These are phyloP conservation scores for Tulasnella sp. DNA, from an alignment of 768 basidiomycete genomes.

Conservation along the genomic window DNA sequence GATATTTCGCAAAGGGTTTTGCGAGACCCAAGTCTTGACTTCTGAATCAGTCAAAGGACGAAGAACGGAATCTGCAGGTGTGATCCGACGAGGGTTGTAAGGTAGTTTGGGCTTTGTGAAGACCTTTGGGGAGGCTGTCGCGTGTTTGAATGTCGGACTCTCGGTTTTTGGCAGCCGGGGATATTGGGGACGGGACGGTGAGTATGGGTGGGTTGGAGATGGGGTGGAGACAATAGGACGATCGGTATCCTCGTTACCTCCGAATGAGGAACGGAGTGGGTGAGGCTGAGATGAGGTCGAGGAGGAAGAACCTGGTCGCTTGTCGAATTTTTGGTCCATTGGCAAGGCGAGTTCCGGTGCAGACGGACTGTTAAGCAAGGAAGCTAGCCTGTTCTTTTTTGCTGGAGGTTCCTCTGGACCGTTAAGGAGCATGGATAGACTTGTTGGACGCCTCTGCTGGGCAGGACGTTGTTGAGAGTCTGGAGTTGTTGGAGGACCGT, in stretches of 20 bases:
- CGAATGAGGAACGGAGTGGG: conserved; percentile 16
- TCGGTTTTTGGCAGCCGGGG: conserved; percentile 18
- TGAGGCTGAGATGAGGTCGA: conserved; percentile 33
- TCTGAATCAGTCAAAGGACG: conserved; percentile 61
- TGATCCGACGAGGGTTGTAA: conserved; percentile 62
- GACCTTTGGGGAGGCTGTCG: conserved; percentile 33
- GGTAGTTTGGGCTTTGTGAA: conserved; percentile 43
- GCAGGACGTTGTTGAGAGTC: conserved; percentile 5
- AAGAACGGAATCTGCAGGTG: conserved; percentile 59
- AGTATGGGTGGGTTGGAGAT: conserved; percentile 9
- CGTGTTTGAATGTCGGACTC: not conserved
- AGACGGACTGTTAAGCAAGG: conserved; percentile 29
- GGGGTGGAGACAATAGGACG: conserved; percentile 15
- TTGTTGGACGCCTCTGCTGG: conserved; percentile 16
- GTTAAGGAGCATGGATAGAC: conserved; percentile 27
- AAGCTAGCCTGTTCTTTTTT: conserved; percentile 19
- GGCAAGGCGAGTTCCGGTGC: conserved; percentile 34
- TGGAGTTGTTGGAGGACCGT: conserved; percentile 11
- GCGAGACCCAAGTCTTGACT: conserved; percentile 42
- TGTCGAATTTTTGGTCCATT: conserved; percentile 34
- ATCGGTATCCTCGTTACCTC: conserved; percentile 14
- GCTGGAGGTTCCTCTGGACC: conserved; percentile 2
- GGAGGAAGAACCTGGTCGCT: conserved; percentile 42
- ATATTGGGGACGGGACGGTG: conserved; percentile 32
- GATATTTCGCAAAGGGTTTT: conserved; percentile 24